A percentile compares a stretch with the other conserved stretches of the same genome.
Evolutionary conservation across 2,329 filamentous ascomycete genomes (phyloP).

Genomic region (Ceratocystis destructans): DNA sequence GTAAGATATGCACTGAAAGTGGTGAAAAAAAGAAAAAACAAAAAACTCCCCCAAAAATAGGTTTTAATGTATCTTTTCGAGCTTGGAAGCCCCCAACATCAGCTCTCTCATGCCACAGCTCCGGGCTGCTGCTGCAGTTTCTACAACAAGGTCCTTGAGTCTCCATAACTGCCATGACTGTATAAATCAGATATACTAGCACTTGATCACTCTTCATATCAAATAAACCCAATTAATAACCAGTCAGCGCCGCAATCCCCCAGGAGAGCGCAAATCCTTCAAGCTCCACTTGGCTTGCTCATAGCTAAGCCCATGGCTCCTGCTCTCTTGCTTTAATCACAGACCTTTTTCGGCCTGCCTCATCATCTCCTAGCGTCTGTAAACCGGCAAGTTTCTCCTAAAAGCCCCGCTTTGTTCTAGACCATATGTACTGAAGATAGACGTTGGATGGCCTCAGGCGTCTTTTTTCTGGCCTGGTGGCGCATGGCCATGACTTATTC

Average conservation of each 20-base stretch:
- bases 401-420: slow-evolving; percentile 11
- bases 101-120: background rate
- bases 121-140: background rate
- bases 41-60: background rate
- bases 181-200: background rate
- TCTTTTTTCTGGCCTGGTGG: background rate
- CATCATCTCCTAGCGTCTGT: background rate
- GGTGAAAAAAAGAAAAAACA: background rate
- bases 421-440: background rate
- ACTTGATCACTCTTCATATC: background rate
- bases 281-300: background rate
- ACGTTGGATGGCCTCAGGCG: background rate
- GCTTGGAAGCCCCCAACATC: background rate
- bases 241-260: background rate
- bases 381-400: background rate
- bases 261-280: background rate
- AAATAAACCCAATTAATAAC: background rate
- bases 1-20: background rate
- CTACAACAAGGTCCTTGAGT: background rate
- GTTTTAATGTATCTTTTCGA: background rate
- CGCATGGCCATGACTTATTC: background rate
- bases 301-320: background rate
- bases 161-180: background rate
- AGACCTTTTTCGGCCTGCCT: background rate
- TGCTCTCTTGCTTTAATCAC: background rate